Base-by-base conservation (phyloP, 1,284 basidiomycete species). In the Xerocomus amazonicus region DNA sequence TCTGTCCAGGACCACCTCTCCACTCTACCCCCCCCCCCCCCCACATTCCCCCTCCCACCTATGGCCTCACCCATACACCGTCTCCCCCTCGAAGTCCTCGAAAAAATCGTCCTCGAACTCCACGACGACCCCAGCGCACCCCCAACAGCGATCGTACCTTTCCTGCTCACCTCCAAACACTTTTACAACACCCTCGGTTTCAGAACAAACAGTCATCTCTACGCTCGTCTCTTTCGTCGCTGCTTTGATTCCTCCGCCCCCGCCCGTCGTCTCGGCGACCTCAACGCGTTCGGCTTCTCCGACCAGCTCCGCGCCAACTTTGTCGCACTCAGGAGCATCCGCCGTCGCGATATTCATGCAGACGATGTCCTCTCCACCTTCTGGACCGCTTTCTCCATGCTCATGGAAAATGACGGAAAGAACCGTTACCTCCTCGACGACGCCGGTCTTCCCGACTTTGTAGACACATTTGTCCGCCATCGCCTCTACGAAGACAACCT, bases 341-440 rank as follows among this genome's bases (percentile, higher is more conserved):
- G 75, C 12, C 29, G 55, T 2, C 65, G 65, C 16, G 65, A 77
- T 53, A 65, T 78, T 41, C 56, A 52, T 35, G 63, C 77, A 10
- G 57, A 66, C 16, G 62, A 70, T n/a, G 67, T 83, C 56, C 67
- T 88, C 9, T 17, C 36, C 0, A 44, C 65, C 0, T 64, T 66
- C 9, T 81, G 79, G 72, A 71, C 70, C 0, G 72, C 78, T 0
- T 84, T 81, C 55, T 60, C 87, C 45, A 81, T 91, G 77, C 64
- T 87, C 58, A 68, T 81, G 7, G 89, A 91, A 61, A 85, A 88
- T 71, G 84, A 92, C 63, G 87, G 85, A 29, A 80, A 78, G 66
- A 92, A 92, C 62, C 67, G 75, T 26, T 66, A 60, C 3, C 85
- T 86, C 62, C 75, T 91, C 43, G 70, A 77, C 45, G 70, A 70